Evolutionary conservation across 345 rosid species (phyloP).

Genomic region (Hibiscus tridactylites): DNA sequence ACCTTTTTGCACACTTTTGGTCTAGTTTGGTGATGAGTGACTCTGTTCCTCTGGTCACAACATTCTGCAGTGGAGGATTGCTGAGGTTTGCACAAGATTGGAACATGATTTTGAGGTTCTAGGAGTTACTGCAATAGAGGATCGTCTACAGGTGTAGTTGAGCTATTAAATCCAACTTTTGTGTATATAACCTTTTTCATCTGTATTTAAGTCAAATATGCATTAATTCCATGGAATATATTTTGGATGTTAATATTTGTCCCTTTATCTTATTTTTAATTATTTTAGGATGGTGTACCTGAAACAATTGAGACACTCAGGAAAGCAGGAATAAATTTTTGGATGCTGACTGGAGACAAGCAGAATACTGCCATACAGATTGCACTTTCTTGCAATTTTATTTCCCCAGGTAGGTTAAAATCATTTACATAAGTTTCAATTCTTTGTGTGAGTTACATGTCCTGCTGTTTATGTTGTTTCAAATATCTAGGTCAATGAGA

Average conservation of each 20-base stretch:
- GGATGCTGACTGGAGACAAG: conserved; percentile 99
- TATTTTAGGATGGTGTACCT: conserved; percentile 88
- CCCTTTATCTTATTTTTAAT: not conserved
- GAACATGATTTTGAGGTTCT: conserved; percentile 83
- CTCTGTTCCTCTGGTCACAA: conserved; percentile 20
- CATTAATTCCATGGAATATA: not conserved
- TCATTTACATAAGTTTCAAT: not conserved
- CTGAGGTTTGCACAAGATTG: conserved; percentile 82
- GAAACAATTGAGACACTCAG: conserved; percentile 88
- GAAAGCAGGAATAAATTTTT: conserved; percentile 94
- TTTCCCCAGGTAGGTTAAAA: conserved; percentile 71
- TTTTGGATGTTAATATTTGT: conserved; percentile 5
- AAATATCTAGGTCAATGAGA: not conserved
- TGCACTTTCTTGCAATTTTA: conserved; percentile 94
- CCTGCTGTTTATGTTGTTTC: not conserved
- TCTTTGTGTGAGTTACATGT: not conserved
- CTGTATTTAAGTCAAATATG: not conserved
- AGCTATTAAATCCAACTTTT: conserved; percentile 9
- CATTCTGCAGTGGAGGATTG: conserved; percentile 85
- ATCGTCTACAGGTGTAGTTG: conserved; percentile 72
- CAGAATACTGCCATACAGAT: conserved; percentile 97
- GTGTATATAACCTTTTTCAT: not conserved
- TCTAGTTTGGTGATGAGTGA: conserved; percentile 10
- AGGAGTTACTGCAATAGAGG: conserved; percentile 95
- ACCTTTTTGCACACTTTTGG: not conserved